Base-by-base conservation (phyloP, 768 basidiomycete species). In the Panus rudis region DNA sequence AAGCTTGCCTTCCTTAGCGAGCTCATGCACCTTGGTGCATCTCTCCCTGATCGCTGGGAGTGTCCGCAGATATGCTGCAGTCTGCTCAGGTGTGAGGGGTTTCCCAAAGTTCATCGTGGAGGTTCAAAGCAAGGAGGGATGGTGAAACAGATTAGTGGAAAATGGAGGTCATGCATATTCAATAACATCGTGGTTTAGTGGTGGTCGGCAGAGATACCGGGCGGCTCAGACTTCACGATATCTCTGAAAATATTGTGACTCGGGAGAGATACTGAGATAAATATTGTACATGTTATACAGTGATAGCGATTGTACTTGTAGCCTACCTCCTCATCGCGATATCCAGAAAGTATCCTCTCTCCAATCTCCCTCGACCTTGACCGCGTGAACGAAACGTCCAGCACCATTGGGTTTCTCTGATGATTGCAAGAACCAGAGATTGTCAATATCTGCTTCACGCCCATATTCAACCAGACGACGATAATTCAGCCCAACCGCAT, bases 1-100 rank as follows among this genome's bases (percentile, higher is more conserved):
- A 10, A 96, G 74, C 54, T 83, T 76, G 39, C 79, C 84, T 49
- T 73, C 57, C 59, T 77, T 67, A 11, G 89, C 92, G 16, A 94
- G 79, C 22, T 79, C 73, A 60, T 85, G 79, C 25, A 98, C 90
- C 31, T 73, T 73, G 10, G 64, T 59, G 62, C 92, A 98, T 32
- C 90, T 75, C 53, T 92, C 84, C 35, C 94, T 78, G 53, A 97
- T 91, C n/a, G 92, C 78, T 13, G 89, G 85, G 3, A 96, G 72
- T 0, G 88, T 91, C 24, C 84, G 81, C 33, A 96, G 76, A 57
- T 92, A 93, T 4, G 64, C 66, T 20, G 81, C 78, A 28, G 66
- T 75, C 47, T 70, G 61, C 31, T 63, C 39, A 22, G 46, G 48
- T 2, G 57, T 43, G 3, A 41, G 13, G n/a, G 33, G 33, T 21